Percentiles rank a stretch among this genome's conserved stretches.
Conservation (phyloP, 2,329 filamentous ascomycete species). For the Cadophora sp. region DNA sequence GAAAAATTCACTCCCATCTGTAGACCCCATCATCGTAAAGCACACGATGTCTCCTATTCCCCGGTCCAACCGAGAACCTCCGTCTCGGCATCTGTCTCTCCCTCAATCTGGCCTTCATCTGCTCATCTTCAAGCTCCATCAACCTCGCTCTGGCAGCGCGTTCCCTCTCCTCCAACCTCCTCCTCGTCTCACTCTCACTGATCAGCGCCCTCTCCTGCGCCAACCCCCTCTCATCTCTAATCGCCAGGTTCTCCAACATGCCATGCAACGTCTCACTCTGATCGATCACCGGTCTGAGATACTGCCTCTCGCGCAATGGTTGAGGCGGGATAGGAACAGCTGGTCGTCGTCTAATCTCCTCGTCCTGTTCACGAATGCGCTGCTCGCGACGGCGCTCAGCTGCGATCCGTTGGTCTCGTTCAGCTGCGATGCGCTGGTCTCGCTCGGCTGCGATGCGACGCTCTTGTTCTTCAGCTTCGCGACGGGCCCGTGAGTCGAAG, state of each 20-base stretch:
- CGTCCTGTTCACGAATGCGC: conserved; percentile 38
- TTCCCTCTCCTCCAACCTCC: conserved; percentile 29
- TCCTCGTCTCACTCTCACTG: conserved; percentile 26
- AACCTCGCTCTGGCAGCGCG: conserved; percentile 16
- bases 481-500: conserved; percentile 28
- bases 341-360: conserved; percentile 40
- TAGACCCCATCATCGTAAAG: conserved; percentile 43
- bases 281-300: conserved; percentile 34
- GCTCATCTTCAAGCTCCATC: conserved; percentile 34
- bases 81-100: conserved; percentile 37
- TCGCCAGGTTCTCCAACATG: conserved; percentile 32
- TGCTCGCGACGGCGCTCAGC: conserved; percentile 30
- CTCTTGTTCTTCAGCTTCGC: conserved; percentile 27
- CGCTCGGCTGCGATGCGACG: conserved; percentile 23
- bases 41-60: conserved; percentile 36
- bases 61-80: conserved; percentile 37
- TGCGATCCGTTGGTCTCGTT: no score
- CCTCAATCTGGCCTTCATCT: conserved; percentile 33
- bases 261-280: conserved; percentile 28
- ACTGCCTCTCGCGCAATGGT: conserved; percentile 19
- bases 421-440: conserved; percentile 27
- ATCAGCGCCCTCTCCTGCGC: conserved; percentile 25
- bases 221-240: conserved; percentile 21
- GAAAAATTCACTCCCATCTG: conserved; percentile 38
- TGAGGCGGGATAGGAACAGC: conserved; percentile 35